Percentiles rank a stretch among this genome's conserved stretches.
phyloP scores from a whole-genome alignment of 768 basidiomycete genomes.

The Cyathus striatus region DNA sequence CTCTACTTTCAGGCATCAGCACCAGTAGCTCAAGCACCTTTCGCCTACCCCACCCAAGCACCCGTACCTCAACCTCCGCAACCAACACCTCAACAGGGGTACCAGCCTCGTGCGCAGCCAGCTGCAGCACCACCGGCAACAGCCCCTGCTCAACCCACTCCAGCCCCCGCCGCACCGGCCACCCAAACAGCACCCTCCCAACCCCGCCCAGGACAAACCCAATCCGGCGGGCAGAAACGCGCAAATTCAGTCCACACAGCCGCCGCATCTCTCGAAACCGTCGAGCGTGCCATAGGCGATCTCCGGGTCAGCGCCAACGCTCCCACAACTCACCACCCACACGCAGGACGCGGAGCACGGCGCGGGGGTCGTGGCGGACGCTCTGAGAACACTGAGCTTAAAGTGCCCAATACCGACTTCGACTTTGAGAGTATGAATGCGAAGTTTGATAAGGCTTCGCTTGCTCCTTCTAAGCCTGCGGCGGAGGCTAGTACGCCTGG shows the following conservation, averaged over 20 bases:
- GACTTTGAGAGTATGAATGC: slow-evolving; percentile 78
- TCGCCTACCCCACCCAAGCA: slow-evolving; percentile 19
- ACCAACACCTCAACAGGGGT: slow-evolving; percentile 11
- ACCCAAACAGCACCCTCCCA: background rate
- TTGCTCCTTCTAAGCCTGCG: slow-evolving; percentile 12
- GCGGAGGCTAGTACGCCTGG: slow-evolving; percentile 15
- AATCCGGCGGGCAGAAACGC: slow-evolving; percentile 11
- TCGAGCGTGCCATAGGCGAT: slow-evolving; percentile 51
- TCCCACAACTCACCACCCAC: slow-evolving; percentile 5
- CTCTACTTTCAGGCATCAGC: background rate
- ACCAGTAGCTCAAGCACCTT: slow-evolving; percentile 40
- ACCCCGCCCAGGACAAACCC: background rate
- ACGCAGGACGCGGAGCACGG: slow-evolving; percentile 20
- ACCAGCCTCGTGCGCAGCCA: slow-evolving; percentile 16
- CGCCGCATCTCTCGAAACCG: slow-evolving; percentile 68
- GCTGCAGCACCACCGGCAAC: slow-evolving; percentile 17
- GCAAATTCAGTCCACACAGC: slow-evolving; percentile 62
- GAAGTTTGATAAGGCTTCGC: slow-evolving; percentile 69
- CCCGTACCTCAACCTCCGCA: slow-evolving; percentile 11
- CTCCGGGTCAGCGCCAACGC: slow-evolving; percentile 33
- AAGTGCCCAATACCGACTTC: slow-evolving; percentile 75
- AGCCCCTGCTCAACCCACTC: slow-evolving; percentile 6
- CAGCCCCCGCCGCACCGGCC: slow-evolving; percentile 9
- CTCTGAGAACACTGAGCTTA: slow-evolving; percentile 35
- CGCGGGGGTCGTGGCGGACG: slow-evolving; percentile 15